Conservation (phyloP, 2,329 filamentous ascomycete species). For the Talaromyces islandicus region DNA sequence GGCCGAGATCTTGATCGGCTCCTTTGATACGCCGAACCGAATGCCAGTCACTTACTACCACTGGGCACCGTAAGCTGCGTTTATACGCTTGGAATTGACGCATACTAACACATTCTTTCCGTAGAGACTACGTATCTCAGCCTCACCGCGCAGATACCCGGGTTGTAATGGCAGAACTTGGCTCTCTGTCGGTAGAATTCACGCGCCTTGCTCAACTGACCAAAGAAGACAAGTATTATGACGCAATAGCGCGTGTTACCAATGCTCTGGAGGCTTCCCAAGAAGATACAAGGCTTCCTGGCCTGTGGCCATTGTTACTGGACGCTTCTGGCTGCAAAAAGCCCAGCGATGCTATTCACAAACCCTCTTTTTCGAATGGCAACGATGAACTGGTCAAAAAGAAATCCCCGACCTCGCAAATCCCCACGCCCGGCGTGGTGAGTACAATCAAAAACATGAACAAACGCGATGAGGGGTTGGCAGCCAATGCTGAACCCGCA, state of each 20-base stretch:
- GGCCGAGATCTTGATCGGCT: slow-evolving; percentile 71
- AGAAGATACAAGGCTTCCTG: slow-evolving; percentile 62
- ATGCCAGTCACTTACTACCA: slow-evolving; percentile 80
- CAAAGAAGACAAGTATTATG: slow-evolving; percentile 75
- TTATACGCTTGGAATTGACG: not conserved
- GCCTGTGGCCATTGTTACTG: slow-evolving; percentile 72
- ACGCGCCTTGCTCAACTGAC: slow-evolving; percentile 84
- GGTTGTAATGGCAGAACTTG: slow-evolving; percentile 63
- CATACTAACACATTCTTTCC: slow-evolving; percentile 12
- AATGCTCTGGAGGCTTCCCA: slow-evolving; percentile 72
- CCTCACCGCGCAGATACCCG: slow-evolving; percentile 55
- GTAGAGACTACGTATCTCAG: slow-evolving; percentile 50
- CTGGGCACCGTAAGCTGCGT: slow-evolving; percentile 58
- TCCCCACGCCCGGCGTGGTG: not conserved
- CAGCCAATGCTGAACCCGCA: slow-evolving; percentile 23
- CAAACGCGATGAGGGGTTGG: slow-evolving; percentile 18
- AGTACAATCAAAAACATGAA: slow-evolving; percentile 15
- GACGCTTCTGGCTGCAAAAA: slow-evolving; percentile 73
- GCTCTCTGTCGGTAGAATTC: slow-evolving; percentile 79
- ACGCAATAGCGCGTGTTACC: slow-evolving; percentile 80
- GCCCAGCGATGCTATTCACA: not conserved
- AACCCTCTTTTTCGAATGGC: slow-evolving; percentile 16
- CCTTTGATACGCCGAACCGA: slow-evolving; percentile 88
- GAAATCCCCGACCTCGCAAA: not conserved
- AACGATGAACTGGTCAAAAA: slow-evolving; percentile 15